A percentile compares a stretch with the other conserved stretches of the same genome.
Conservation (phyloP, 768 basidiomycete species). For the Leccinum barrowsii region DNA sequence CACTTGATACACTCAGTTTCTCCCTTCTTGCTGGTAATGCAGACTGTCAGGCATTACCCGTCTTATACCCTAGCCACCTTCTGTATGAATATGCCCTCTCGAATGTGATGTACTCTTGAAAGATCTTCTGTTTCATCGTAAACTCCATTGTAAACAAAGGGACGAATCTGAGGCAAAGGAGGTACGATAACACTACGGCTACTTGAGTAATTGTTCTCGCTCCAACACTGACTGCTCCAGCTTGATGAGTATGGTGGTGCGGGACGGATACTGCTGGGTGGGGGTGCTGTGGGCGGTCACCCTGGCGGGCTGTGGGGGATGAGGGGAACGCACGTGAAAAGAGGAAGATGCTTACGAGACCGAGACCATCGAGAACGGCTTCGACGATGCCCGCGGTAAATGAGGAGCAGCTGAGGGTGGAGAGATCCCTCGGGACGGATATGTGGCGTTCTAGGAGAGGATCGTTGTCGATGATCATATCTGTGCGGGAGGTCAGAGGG, state of each 20-base stretch:
- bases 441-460: slow-evolving; percentile 89
- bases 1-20: not conserved
- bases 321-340: slow-evolving; percentile 8
- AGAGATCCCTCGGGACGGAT: slow-evolving; percentile 92
- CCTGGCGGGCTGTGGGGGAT: slow-evolving; percentile 71
- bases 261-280: slow-evolving; percentile 69
- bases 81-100: no score
- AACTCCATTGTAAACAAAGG: no score
- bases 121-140: no score
- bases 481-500: slow-evolving; percentile 37
- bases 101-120: no score
- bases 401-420: slow-evolving; percentile 92
- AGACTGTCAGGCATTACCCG: no score
- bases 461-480: slow-evolving; percentile 98
- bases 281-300: slow-evolving; percentile 96
- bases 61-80: no score
- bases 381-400: slow-evolving; percentile 97
- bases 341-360: slow-evolving; percentile 66
- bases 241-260: slow-evolving; percentile 97
- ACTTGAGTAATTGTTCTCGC: slow-evolving; percentile 59
- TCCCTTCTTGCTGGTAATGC: no score
- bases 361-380: slow-evolving; percentile 90
- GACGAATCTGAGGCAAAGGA: no score
- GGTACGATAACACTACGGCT: not conserved
- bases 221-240: slow-evolving; percentile 90